Evolutionary conservation across 495 filamentous ascomycete genomes (phyloP).

Genomic region (Penicillium longicatenatum): DNA sequence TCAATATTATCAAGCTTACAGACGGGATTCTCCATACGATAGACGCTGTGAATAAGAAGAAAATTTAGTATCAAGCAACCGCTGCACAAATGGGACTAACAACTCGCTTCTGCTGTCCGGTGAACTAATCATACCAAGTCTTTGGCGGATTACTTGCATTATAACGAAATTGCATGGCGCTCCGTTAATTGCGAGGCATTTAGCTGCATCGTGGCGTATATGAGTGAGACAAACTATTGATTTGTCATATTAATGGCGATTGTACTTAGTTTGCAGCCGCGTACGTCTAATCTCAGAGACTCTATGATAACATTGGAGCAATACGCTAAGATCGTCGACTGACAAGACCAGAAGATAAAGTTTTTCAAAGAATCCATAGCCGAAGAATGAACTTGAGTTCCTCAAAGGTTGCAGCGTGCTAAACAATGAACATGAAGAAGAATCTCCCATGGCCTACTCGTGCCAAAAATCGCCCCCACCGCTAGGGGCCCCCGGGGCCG

Average conservation of each 20-base stretch:
- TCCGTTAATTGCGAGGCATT: neutral
- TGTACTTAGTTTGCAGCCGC: neutral
- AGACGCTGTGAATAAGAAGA: neutral
- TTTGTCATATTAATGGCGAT: neutral
- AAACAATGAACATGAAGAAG: too few relatives aligned
- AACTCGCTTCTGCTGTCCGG: neutral
- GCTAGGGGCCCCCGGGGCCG: too few relatives aligned
- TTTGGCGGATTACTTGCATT: too few relatives aligned
- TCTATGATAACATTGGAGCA: neutral
- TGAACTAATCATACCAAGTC: neutral
- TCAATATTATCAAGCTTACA: neutral
- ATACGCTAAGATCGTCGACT: neutral
- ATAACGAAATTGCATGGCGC: neutral
- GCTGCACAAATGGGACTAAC: neutral
- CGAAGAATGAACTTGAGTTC: neutral
- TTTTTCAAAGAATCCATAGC: too few relatives aligned
- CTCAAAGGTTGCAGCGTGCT: neutral
- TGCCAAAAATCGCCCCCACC: too few relatives aligned
- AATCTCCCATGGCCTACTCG: too few relatives aligned
- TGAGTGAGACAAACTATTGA: neutral
- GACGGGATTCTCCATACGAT: neutral
- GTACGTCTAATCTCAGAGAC: neutral
- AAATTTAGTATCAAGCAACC: neutral
- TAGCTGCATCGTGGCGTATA: neutral
- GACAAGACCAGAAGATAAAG: neutral